Percentiles rank a stretch among this genome's conserved stretches.
Conservation (phyloP, 345 rosid species). For the Jatropha curcas region DNA sequence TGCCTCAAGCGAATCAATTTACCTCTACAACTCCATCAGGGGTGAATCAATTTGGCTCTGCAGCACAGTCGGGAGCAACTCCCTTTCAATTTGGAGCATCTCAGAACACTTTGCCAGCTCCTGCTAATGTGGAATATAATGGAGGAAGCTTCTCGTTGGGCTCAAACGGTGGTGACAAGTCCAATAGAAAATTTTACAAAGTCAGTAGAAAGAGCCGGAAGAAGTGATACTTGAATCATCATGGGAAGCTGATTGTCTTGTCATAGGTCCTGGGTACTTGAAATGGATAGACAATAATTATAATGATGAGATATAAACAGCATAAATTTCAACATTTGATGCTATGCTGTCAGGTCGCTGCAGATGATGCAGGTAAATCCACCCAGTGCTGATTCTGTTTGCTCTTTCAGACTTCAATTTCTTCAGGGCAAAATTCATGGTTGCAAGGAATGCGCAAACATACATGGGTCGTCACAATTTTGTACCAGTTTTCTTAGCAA, state of each 20-base stretch:
- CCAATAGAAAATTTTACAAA: conserved; percentile 52
- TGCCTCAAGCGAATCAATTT: conserved; percentile 22
- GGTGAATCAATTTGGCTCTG: conserved; percentile 48
- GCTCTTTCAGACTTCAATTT: background rate
- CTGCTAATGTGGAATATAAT: conserved; percentile 60
- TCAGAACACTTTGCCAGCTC: conserved; percentile 65
- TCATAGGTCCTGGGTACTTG: background rate
- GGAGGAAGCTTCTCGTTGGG: conserved; percentile 90
- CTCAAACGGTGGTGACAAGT: conserved; percentile 66
- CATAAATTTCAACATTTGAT: conserved; percentile 15
- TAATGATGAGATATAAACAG: background rate
- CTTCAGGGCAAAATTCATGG: background rate
- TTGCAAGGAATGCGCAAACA: conserved; percentile 18
- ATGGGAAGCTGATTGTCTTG: background rate
- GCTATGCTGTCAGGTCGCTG: conserved; percentile 2
- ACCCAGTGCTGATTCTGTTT: conserved; percentile 9
- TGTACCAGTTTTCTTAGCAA: conserved; percentile 28
- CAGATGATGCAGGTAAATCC: conserved; percentile 5
- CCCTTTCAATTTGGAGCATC: conserved; percentile 67
- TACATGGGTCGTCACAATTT: conserved; percentile 38
- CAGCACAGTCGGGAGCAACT: conserved; percentile 42
- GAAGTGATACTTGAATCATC: conserved; percentile 36
- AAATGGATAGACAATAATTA: conserved; percentile 24
- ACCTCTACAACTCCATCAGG: conserved; percentile 23
- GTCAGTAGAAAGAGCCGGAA: conserved; percentile 45